Conservation (phyloP, 2,329 filamentous ascomycete genomes). For the Fusarium cyanostomum region DNA sequence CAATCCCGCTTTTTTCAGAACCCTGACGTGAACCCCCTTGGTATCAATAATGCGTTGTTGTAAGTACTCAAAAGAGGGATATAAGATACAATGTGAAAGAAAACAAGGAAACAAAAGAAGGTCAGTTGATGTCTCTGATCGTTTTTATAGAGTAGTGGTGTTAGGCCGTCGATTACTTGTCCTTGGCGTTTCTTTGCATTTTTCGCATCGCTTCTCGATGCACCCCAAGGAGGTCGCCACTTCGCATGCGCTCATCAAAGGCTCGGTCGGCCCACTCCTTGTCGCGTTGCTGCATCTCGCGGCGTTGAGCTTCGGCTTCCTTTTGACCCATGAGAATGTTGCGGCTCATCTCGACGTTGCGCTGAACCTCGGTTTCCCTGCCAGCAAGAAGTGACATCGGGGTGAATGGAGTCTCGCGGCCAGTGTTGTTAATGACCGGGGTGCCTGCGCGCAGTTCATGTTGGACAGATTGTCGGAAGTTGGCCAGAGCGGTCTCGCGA, state of each 20-base stretch:
- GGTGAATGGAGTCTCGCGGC: constrained; percentile 53
- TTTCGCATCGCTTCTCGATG: constrained; percentile 82
- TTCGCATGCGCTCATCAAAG: constrained; percentile 80
- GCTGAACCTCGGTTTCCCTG: constrained; percentile 54
- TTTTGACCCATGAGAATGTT: constrained; percentile 68
- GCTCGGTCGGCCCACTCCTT: constrained; percentile 68
- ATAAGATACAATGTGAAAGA: constrained; percentile 14
- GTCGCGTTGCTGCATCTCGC: constrained; percentile 66
- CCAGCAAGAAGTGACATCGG: constrained; percentile 47
- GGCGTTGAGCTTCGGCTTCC: constrained; percentile 68
- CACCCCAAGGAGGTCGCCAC: constrained; percentile 75
- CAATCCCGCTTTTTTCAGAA: constrained; percentile 19
- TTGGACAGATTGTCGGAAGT: constrained; percentile 72
- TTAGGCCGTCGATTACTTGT: constrained; percentile 26
- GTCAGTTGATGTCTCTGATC: not conserved
- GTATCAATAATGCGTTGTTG: constrained; percentile 40
- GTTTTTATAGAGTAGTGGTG: not conserved
- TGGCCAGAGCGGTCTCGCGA: constrained; percentile 69
- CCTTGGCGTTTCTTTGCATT: constrained; percentile 70
- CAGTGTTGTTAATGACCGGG: constrained; percentile 46
- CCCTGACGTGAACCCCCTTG: constrained; percentile 36
- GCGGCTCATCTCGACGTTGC: constrained; percentile 64
- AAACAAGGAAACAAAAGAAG: constrained; percentile 14
- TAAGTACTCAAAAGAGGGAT: constrained; percentile 30
- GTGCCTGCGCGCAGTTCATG: constrained; percentile 64